Evolutionary conservation across 352 stramenopile genomes (phyloP).

Genomic region (Globisporangium viniferum): DNA sequence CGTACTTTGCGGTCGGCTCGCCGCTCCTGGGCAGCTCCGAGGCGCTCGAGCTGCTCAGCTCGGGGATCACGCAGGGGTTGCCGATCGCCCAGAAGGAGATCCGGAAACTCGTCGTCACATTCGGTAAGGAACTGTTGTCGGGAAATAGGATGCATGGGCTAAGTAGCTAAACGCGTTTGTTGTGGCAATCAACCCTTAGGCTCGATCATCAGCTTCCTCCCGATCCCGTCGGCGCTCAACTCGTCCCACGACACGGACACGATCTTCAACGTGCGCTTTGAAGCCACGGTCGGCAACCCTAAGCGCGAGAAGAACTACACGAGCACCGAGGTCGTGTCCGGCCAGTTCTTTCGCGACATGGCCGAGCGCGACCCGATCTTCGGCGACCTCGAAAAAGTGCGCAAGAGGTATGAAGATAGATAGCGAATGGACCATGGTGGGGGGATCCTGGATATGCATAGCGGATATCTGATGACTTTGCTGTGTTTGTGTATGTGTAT

Average conservation of each 20-base stretch:
- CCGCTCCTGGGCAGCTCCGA: slow-evolving; percentile 70
- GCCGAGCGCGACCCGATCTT: slow-evolving; percentile 59
- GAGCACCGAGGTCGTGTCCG: slow-evolving; percentile 61
- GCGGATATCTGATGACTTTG: not conserved
- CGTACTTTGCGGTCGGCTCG: slow-evolving; percentile 74
- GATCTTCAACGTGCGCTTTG: slow-evolving; percentile 45
- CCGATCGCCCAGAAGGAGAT: slow-evolving; percentile 66
- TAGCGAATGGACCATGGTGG: not conserved
- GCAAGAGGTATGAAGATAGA: slow-evolving; percentile 28
- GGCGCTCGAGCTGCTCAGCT: slow-evolving; percentile 63
- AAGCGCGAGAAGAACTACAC: slow-evolving; percentile 53
- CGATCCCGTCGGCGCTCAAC: slow-evolving; percentile 49
- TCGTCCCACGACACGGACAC: slow-evolving; percentile 55
- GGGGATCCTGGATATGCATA: not conserved
- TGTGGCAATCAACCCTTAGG: slow-evolving; percentile 22
- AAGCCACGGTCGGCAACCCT: slow-evolving; percentile 14
- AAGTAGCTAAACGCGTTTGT: not conserved
- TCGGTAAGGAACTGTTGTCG: slow-evolving; percentile 32
- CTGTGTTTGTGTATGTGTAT: not conserved
- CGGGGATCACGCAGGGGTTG: slow-evolving; percentile 58
- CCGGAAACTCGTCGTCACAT: slow-evolving; percentile 67
- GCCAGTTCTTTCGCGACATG: slow-evolving; percentile 71
- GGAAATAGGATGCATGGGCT: not conserved
- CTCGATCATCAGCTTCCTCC: slow-evolving; percentile 70
- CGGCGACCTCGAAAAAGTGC: slow-evolving; percentile 49